phyloP scores from a whole-genome alignment of 2,329 filamentous ascomycete species.

The Westerdykella aurantiaca region DNA sequence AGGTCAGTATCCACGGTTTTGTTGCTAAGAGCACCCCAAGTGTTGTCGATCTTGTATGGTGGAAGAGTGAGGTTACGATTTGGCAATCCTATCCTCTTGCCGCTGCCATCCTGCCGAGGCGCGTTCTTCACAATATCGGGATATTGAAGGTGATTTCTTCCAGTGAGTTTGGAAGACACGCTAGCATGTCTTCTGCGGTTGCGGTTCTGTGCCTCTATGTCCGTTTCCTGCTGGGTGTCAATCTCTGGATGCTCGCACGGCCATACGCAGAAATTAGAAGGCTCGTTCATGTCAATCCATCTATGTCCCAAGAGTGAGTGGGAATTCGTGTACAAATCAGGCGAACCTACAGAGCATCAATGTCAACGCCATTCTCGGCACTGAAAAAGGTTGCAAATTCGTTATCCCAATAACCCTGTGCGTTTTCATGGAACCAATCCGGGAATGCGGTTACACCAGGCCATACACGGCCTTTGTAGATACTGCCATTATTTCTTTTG shows the following conservation, averaged over 20 bases:
- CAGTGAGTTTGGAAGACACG: too few relatives aligned
- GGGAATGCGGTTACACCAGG: constrained; percentile 66
- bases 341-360: constrained; percentile 55
- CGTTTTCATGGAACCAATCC: constrained; percentile 67
- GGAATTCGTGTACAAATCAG: not conserved
- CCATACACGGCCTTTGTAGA: constrained; percentile 66
- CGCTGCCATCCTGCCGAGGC: constrained; percentile 12
- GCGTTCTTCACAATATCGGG: constrained; percentile 39
- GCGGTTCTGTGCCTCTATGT: constrained; percentile 41
- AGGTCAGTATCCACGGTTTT: constrained; percentile 59
- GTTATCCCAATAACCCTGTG: constrained; percentile 61
- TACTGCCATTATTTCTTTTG: constrained; percentile 48
- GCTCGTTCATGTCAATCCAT: constrained; percentile 43
- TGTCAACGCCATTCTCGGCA: constrained; percentile 59
- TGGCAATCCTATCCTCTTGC: constrained; percentile 52
- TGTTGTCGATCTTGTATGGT: constrained; percentile 60
- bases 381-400: constrained; percentile 65
- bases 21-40: constrained; percentile 41
- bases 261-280: constrained; percentile 29
- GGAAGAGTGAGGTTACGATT: constrained; percentile 59
- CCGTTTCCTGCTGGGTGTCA: constrained; percentile 6
- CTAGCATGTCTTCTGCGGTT: constrained; percentile 6
- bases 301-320: constrained; percentile 7
- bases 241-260: constrained; percentile 44
- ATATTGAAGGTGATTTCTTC: constrained; percentile 8